Conservation (phyloP, 768 basidiomycete genomes). For the Epithele typhae region DNA sequence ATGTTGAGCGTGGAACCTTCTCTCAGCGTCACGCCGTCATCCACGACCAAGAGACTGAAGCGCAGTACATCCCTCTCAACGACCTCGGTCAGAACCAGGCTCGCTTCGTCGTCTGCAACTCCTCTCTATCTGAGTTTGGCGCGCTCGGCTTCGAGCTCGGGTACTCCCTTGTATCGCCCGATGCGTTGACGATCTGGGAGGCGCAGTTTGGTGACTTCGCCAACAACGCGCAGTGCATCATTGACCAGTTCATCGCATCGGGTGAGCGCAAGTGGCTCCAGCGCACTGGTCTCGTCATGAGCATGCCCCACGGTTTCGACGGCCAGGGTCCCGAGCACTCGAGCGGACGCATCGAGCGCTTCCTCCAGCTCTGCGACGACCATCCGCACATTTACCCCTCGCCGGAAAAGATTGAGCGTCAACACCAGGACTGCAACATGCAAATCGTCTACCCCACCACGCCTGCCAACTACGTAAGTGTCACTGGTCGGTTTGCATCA, state of each 20-base stretch:
- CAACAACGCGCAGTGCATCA: slow-evolving; percentile 95
- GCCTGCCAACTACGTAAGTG: slow-evolving; percentile 84
- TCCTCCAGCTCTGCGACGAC: slow-evolving; percentile 97
- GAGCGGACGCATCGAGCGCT: slow-evolving; percentile 90
- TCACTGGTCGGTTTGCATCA: too few relatives aligned
- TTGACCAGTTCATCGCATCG: slow-evolving; percentile 97
- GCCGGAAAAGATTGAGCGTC: slow-evolving; percentile 84
- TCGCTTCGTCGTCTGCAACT: slow-evolving; percentile 92
- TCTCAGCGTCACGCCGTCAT: slow-evolving; percentile 97
- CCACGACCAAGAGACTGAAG: slow-evolving; percentile 91
- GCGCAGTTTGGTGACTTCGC: slow-evolving; percentile 99
- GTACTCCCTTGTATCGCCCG: slow-evolving; percentile 97
- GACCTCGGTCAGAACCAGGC: slow-evolving; percentile 86
- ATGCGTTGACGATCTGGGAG: slow-evolving; percentile 93
- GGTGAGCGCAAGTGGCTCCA: slow-evolving; percentile 98
- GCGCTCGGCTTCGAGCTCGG: slow-evolving; percentile 96
- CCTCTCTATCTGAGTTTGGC: slow-evolving; percentile 93
- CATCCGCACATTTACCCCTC: slow-evolving; percentile 90
- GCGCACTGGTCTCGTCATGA: slow-evolving; percentile 86
- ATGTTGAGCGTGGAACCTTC: slow-evolving; percentile 98
- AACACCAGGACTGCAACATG: slow-evolving; percentile 99
- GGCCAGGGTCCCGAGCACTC: slow-evolving; percentile 99
- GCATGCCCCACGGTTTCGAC: slow-evolving; percentile 92
- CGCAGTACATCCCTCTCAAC: slow-evolving; percentile 85
- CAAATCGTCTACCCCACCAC: slow-evolving; percentile 98